Conservation (phyloP, 2,329 filamentous ascomycete genomes). For the Lachnellula occidentalis region DNA sequence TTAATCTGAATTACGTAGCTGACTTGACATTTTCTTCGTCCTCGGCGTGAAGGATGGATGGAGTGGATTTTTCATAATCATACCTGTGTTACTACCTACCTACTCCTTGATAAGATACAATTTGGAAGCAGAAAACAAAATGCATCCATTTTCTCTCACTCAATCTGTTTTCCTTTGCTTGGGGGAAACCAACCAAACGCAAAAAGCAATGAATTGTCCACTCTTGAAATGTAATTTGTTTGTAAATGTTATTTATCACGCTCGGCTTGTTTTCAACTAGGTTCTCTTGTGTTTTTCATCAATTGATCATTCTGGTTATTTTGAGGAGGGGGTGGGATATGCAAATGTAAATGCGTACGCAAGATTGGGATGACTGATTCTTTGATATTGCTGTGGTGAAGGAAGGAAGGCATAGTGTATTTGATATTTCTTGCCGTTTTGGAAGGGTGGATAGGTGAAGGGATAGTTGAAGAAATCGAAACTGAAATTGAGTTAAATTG, state of each 20-base stretch:
- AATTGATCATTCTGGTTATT: too few relatives aligned
- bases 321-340: too few relatives aligned
- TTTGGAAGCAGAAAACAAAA: background rate
- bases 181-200: background rate
- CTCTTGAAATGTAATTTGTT: background rate
- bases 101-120: constrained; percentile 5
- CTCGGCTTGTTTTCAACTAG: constrained; percentile 11
- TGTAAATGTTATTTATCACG: constrained; percentile 2
- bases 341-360: too few relatives aligned
- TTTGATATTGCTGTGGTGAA: too few relatives aligned
- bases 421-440: too few relatives aligned
- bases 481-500: too few relatives aligned
- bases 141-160: constrained; percentile 4
- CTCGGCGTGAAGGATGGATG: constrained; percentile 24
- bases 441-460: too few relatives aligned
- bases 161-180: background rate
- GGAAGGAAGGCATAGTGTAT: too few relatives aligned
- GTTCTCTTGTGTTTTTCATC: background rate
- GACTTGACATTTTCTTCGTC: constrained; percentile 17
- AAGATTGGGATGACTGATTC: too few relatives aligned
- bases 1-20: constrained; percentile 22
- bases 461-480: too few relatives aligned
- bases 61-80: constrained; percentile 20
- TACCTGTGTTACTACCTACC: constrained; percentile 31
- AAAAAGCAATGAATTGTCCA: background rate